Base-by-base conservation (phyloP, 140 eudicot species). In the Senecio squalidus region DNA sequence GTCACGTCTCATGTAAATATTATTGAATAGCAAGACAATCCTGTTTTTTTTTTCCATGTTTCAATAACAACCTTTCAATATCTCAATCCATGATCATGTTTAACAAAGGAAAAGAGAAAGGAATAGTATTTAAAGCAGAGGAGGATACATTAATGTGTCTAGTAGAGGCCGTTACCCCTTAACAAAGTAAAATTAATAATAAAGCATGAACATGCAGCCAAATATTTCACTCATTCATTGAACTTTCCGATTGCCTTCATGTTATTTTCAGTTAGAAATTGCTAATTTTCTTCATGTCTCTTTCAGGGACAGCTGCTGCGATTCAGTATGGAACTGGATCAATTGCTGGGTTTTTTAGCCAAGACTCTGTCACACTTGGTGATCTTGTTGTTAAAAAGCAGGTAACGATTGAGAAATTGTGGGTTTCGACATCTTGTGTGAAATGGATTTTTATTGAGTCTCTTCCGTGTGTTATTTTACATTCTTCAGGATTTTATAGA, bases 271-370 rank as follows among this genome's bases (percentile, higher is more conserved):
- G 20, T n/a, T 52, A 27, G 48, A 27, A 64, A 59, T 25, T 25
- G 18, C 13, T 63, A 58, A 13, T 40, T 58, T 45, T 67, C 23
- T 28, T 60, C 18, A 43, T 52, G 10, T 27, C 2, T 60, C 2
- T 51, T 63, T 36, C 58, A 91, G 98, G 98, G 38, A 79, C 80
- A 60, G 44, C 82, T 66, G 77, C 77, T 54, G 76, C 81, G 1
- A 87, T 92, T 43, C 67, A 38, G 4, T 92, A 87, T 76, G 99
- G 96, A 28, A 60, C 99, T 66, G 93, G 94, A 52, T 54, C 93
- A 13, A 66, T 92, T 15, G 64, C 93, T 77, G 99, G 99, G 3
- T 62, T 60, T 72, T 74, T 84, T 60, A 92, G 96, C 77, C 81
- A 82, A 70, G 99, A 92, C 47, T 62, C 92, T 73, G 82, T 92